A percentile compares a stretch with the other conserved stretches of the same genome.
phyloP scores from a whole-genome alignment of 2,329 filamentous ascomycete species.

The Phyllosticta capitalensis region DNA sequence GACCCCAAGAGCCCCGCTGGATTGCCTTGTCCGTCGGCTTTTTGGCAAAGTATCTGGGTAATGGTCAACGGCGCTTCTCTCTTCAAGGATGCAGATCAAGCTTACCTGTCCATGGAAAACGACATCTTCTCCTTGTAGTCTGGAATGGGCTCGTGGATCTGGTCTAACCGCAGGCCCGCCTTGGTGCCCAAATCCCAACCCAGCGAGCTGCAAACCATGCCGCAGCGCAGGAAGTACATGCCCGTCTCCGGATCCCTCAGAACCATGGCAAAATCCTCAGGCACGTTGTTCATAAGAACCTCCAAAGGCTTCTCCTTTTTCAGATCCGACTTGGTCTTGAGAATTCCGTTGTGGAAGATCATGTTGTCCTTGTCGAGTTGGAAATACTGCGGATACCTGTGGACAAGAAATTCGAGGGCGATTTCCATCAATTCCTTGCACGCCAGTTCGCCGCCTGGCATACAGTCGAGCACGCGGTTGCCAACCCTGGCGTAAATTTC shows the following conservation, averaged over 20 bases:
- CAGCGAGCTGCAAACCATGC: slow-evolving; percentile 66
- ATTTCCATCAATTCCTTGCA: slow-evolving; percentile 87
- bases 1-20: slow-evolving; percentile 74
- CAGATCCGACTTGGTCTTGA: slow-evolving; percentile 54
- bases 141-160: slow-evolving; percentile 66
- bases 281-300: slow-evolving; percentile 65
- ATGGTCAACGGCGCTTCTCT: not conserved
- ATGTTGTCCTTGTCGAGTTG: slow-evolving; percentile 44
- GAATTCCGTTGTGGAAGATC: slow-evolving; percentile 58
- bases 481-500: slow-evolving; percentile 55
- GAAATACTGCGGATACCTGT: slow-evolving; percentile 70
- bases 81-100: not conserved
- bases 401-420: slow-evolving; percentile 67
- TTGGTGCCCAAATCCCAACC: slow-evolving; percentile 73
- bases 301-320: slow-evolving; percentile 53
- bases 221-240: slow-evolving; percentile 64
- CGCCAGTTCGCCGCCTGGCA: slow-evolving; percentile 68
- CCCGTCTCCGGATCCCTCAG: slow-evolving; percentile 62
- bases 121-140: slow-evolving; percentile 85
- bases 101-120: slow-evolving; percentile 73
- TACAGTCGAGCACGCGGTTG: slow-evolving; percentile 51
- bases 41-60: slow-evolving; percentile 64
- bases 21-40: slow-evolving; percentile 66
- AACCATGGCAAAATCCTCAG: slow-evolving; percentile 75
- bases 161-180: slow-evolving; percentile 58